phyloP scores from a whole-genome alignment of 2,329 filamentous ascomycete genomes.

The Diplodia mutila region DNA sequence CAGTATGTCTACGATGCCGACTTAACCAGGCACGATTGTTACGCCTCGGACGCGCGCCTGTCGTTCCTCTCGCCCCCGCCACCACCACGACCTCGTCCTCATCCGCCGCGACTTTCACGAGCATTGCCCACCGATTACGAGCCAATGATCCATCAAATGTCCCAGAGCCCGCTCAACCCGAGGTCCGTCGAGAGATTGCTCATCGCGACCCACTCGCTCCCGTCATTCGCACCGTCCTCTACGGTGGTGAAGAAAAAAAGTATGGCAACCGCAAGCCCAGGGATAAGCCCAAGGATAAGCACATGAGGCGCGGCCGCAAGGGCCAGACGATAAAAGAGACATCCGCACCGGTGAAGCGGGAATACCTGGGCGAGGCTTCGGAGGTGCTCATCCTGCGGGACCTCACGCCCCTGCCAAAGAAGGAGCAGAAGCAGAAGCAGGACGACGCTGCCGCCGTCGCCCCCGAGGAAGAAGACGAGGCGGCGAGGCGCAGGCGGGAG shows the following conservation, averaged over 20 bases:
- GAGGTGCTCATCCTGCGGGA: slow-evolving; percentile 43
- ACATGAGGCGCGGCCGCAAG: slow-evolving; percentile 31
- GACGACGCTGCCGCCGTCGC: background rate
- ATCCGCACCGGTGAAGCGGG: slow-evolving; percentile 35
- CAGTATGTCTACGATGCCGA: slow-evolving; percentile 46
- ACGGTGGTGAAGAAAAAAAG: no score
- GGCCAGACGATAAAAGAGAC: slow-evolving; percentile 33
- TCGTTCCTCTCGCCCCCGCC: background rate
- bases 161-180: background rate
- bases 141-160: slow-evolving; percentile 32
- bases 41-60: background rate
- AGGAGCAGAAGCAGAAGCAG: slow-evolving; percentile 11
- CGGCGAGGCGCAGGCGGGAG: slow-evolving; percentile 26
- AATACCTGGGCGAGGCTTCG: slow-evolving; percentile 40
- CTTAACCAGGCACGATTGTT: slow-evolving; percentile 33
- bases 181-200: background rate
- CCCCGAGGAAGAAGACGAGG: background rate
- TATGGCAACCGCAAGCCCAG: no score
- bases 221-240: background rate
- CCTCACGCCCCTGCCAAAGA: slow-evolving; percentile 26
- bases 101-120: slow-evolving; percentile 28
- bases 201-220: background rate
- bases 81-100: slow-evolving; percentile 27
- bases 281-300: background rate
- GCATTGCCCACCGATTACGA: slow-evolving; percentile 26